A percentile compares a stretch with the other conserved stretches of the same genome.
phyloP scores from a whole-genome alignment of 495 filamentous ascomycete genomes.

The Penicillium riverlandense region DNA sequence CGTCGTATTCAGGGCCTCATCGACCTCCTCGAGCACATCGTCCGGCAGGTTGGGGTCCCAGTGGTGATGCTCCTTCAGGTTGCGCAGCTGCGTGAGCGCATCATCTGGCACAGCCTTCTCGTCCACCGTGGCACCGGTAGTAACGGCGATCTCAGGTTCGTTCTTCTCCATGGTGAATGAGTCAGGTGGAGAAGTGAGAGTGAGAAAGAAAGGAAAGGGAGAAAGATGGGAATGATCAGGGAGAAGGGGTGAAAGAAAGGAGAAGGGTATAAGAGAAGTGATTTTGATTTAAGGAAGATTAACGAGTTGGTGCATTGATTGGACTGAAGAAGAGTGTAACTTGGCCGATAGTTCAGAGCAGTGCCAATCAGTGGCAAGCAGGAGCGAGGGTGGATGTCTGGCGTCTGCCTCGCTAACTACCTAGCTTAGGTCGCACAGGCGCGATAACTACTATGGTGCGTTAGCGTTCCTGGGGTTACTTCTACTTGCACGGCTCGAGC shows the following conservation, averaged over 20 bases:
- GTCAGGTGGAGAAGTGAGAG: constrained; percentile 10
- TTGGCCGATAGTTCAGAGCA: no score
- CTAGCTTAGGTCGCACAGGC: no score
- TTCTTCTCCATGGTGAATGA: constrained; percentile 22
- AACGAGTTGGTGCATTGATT: no score
- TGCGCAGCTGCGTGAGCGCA: constrained; percentile 25
- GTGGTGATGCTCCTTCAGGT: constrained; percentile 52
- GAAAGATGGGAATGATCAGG: neutral
- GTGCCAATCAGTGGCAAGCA: no score
- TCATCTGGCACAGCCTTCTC: constrained; percentile 39
- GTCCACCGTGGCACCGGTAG: constrained; percentile 15
- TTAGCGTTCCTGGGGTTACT: constrained; percentile 13
- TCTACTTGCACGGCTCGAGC: neutral
- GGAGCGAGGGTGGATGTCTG: no score
- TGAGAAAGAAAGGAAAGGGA: neutral
- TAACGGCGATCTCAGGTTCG: constrained; percentile 17
- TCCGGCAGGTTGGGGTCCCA: constrained; percentile 65
- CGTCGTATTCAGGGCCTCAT: constrained; percentile 47
- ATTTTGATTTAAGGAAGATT: neutral
- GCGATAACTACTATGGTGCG: no score
- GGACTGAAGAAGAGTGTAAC: no score
- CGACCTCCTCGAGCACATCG: constrained; percentile 53
- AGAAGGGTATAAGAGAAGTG: neutral
- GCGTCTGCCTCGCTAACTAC: no score
- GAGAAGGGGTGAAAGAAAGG: neutral